These are phyloP conservation scores for Sarcocystis neurona DNA, from an alignment of 169 alveolate genomes.

Conservation along the genomic window DNA sequence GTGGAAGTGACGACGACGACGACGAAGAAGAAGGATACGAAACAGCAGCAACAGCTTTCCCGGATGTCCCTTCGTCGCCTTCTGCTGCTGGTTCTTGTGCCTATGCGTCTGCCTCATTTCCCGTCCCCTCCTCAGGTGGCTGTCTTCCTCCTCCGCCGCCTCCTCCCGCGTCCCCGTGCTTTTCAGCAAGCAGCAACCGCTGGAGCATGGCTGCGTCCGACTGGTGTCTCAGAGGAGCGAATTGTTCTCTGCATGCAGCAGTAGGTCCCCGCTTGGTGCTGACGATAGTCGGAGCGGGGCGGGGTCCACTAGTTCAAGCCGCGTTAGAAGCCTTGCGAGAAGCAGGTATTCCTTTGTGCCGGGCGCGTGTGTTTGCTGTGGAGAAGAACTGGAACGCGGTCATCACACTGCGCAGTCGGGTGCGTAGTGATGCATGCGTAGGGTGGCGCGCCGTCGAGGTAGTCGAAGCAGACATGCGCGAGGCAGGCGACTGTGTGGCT, in stretches of 20 bases:
- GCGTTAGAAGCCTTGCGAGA: slow-evolving; percentile 71
- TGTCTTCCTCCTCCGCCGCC: too few species aligned
- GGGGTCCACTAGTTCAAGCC: slow-evolving; percentile 83
- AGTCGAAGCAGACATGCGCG: slow-evolving; percentile 75
- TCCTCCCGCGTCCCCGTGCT: background rate
- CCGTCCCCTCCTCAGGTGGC: too few species aligned
- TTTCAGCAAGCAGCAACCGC: slow-evolving; percentile 45
- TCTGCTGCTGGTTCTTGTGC: too few species aligned
- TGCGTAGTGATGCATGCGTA: slow-evolving; percentile 20
- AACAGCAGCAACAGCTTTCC: too few species aligned
- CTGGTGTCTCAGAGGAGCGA: too few species aligned
- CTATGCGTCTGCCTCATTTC: too few species aligned
- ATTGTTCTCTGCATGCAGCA: too few species aligned
- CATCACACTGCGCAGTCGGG: slow-evolving; percentile 66
- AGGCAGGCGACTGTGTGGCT: background rate
- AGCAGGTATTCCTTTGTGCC: slow-evolving; percentile 23
- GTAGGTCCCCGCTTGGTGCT: slow-evolving; percentile 58
- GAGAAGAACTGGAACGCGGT: slow-evolving; percentile 85
- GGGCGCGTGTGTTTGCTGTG: slow-evolving; percentile 64
- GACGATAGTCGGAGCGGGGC: slow-evolving; percentile 85
- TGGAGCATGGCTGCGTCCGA: slow-evolving; percentile 57
- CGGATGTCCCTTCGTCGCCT: too few species aligned
- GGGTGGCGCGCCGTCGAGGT: slow-evolving; percentile 67
- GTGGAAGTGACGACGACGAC: too few species aligned
- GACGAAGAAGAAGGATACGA: too few species aligned